Evolutionary conservation across 208 protist genomes (phyloP).

Genomic region (Acanthamoeba royreba): DNA sequence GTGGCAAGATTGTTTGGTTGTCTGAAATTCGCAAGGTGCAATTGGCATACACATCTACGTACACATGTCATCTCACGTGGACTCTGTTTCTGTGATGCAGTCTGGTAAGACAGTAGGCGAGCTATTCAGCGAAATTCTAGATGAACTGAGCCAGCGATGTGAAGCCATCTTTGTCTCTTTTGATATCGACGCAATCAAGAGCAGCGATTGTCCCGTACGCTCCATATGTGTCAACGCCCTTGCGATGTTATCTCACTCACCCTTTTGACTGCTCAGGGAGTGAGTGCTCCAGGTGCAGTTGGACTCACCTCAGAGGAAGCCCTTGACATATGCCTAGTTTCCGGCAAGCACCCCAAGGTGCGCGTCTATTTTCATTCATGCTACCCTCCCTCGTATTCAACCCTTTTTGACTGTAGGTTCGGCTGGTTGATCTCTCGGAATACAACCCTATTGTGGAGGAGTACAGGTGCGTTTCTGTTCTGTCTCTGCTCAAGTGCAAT

Average conservation of each 20-base stretch:
- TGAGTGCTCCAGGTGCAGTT: slow-evolving; percentile 72
- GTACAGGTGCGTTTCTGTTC: background rate
- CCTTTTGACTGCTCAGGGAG: slow-evolving; percentile 55
- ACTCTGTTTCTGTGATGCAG: background rate
- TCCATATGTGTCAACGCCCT: background rate
- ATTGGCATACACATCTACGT: background rate
- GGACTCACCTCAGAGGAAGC: slow-evolving; percentile 77
- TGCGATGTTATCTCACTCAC: background rate
- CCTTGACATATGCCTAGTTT: slow-evolving; percentile 74
- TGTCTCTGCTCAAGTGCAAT: background rate
- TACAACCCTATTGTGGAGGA: slow-evolving; percentile 79
- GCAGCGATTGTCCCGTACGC: slow-evolving; percentile 67
- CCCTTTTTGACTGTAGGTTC: background rate
- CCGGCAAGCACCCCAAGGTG: slow-evolving; percentile 69
- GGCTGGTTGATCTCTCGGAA: slow-evolving; percentile 79
- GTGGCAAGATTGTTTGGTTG: slow-evolving; percentile 73
- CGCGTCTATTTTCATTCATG: background rate
- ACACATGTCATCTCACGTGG: background rate
- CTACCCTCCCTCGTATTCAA: background rate
- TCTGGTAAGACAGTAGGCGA: background rate
- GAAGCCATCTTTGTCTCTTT: slow-evolving; percentile 82
- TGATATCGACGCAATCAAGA: slow-evolving; percentile 78
- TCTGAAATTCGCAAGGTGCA: slow-evolving; percentile 25
- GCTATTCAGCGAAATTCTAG: background rate
- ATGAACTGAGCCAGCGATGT: slow-evolving; percentile 54